Conservation (phyloP, 2,329 filamentous ascomycete species). For the Bertia moriformis region DNA sequence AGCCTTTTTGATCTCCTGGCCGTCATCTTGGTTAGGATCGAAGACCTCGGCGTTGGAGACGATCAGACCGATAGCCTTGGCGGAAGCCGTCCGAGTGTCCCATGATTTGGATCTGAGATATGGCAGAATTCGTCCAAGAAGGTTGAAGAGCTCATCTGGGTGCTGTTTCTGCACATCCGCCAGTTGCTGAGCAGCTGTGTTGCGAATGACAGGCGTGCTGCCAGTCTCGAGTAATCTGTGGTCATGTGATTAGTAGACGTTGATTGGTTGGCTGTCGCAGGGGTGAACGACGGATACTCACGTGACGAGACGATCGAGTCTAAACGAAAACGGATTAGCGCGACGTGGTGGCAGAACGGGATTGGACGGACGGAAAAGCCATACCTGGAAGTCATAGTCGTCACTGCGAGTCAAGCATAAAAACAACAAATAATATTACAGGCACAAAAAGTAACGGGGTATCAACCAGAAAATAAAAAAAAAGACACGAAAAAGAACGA, state of each 20-base stretch:
- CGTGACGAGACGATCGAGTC: constrained; percentile 1
- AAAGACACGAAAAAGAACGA: background rate
- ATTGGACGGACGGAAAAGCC: background rate
- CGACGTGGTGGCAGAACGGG: background rate
- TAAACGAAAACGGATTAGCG: background rate
- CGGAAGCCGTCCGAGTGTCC: constrained; percentile 87
- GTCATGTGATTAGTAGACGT: background rate
- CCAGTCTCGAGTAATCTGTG: constrained; percentile 85
- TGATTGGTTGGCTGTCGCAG: background rate
- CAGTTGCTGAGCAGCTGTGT: constrained; percentile 90
- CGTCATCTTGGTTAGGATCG: constrained; percentile 59
- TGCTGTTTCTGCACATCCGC: constrained; percentile 97
- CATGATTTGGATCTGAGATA: constrained; percentile 91
- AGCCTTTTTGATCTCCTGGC: constrained; percentile 3
- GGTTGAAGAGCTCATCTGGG: constrained; percentile 91
- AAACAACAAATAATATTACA: background rate
- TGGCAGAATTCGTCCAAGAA: constrained; percentile 84
- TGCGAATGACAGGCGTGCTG: constrained; percentile 87
- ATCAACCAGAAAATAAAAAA: background rate
- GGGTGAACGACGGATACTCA: constrained; percentile 1
- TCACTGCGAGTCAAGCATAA: background rate
- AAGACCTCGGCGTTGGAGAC: constrained; percentile 76
- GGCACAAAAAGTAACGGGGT: too few species aligned
- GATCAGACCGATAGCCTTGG: constrained; percentile 88
- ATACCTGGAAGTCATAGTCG: constrained; percentile 1